Evolutionary conservation across 2,329 filamentous ascomycete genomes (phyloP).

Genomic region (Neonectria faginata): DNA sequence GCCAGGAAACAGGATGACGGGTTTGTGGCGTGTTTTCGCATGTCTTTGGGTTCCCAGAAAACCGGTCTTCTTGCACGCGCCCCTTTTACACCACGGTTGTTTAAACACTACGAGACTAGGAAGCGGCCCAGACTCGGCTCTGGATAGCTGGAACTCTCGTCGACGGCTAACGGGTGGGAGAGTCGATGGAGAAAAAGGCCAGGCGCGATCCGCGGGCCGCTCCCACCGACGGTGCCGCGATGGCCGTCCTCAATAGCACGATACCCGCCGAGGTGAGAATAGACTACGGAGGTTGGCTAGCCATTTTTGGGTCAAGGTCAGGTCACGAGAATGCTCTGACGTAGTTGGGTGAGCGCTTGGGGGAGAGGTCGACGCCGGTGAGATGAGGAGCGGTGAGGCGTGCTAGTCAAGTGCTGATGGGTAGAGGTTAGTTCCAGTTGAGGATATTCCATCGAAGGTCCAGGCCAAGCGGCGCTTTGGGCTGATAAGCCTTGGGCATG

Average conservation of each 20-base stretch:
- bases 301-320: slow-evolving; percentile 14
- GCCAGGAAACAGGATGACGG: slow-evolving; percentile 7
- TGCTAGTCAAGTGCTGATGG: slow-evolving; percentile 9
- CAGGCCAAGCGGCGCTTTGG: not conserved
- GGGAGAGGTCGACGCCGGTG: not conserved
- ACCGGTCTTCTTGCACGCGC: slow-evolving; percentile 1
- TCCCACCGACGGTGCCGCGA: slow-evolving; percentile 21
- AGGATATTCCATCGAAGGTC: not conserved
- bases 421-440: not conserved
- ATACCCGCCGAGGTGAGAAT: slow-evolving; percentile 9
- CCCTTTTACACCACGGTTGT: not conserved
- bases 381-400: not conserved
- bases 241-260: slow-evolving; percentile 15
- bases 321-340: slow-evolving; percentile 26
- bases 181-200: slow-evolving; percentile 5
- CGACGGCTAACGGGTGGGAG: slow-evolving; percentile 17
- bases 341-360: slow-evolving; percentile 14
- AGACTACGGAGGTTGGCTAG: slow-evolving; percentile 10
- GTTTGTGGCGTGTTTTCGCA: slow-evolving; percentile 18
- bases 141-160: slow-evolving; percentile 21
- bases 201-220: slow-evolving; percentile 20
- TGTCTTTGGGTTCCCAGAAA: slow-evolving; percentile 2
- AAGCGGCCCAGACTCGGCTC: slow-evolving; percentile 7
- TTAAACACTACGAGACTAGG: not conserved
- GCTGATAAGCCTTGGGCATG: not conserved